A percentile compares a stretch with the other conserved stretches of the same genome.
Evolutionary conservation across 257 asterid species (phyloP).

Genomic region (Echium plantagineum): DNA sequence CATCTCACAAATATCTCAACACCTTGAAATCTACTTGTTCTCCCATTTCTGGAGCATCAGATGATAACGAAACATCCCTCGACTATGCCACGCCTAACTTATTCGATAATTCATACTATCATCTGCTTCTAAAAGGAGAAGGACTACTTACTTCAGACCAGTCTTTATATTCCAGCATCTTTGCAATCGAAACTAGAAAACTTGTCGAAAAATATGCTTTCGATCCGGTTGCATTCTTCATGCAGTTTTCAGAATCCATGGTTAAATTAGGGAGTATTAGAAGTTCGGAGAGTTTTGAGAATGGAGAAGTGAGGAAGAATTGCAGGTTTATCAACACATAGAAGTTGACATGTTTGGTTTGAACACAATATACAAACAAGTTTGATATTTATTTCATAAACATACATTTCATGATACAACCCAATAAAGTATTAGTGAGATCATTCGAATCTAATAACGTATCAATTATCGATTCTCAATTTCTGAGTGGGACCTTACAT

Average conservation of each 20-base stretch:
- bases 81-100: slow-evolving; percentile 52
- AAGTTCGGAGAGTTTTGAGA: slow-evolving; percentile 39
- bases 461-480: no score
- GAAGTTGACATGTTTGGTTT: background rate
- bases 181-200: slow-evolving; percentile 46
- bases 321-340: slow-evolving; percentile 83
- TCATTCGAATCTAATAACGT: no score
- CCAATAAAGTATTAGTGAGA: no score
- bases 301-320: slow-evolving; percentile 80
- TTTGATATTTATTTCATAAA: no score
- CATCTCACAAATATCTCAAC: slow-evolving; percentile 33
- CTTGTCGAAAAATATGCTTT: slow-evolving; percentile 60
- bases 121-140: slow-evolving; percentile 45
- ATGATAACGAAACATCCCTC: slow-evolving; percentile 66
- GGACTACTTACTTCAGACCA: slow-evolving; percentile 74
- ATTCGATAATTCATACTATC: slow-evolving; percentile 75
- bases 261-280: slow-evolving; percentile 76
- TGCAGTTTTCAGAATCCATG: slow-evolving; percentile 81
- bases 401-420: no score
- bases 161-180: slow-evolving; percentile 57
- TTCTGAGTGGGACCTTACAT: no score
- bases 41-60: slow-evolving; percentile 27
- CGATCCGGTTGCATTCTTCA: slow-evolving; percentile 53
- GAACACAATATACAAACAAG: no score
- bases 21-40: slow-evolving; percentile 52